Evolutionary conservation across 805 yeast genomes (phyloP).

Genomic region (Pichia nakasei): DNA sequence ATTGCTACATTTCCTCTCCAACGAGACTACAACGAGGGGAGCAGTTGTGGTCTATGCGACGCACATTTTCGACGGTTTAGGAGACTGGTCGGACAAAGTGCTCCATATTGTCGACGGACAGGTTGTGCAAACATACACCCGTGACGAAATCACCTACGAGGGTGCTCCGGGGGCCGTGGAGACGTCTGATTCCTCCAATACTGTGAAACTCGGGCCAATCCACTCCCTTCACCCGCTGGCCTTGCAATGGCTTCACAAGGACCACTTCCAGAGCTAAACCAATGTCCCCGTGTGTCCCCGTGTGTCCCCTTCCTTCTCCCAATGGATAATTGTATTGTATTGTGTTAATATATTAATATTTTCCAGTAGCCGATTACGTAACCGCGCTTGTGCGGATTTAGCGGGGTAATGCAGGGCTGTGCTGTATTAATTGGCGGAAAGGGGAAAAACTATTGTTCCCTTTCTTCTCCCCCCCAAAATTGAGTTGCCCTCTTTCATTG

Average conservation of each 20-base stretch:
- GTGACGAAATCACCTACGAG: constrained; percentile 27
- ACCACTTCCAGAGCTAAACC: too few relatives aligned
- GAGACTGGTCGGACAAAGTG: constrained; percentile 80
- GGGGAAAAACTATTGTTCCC: too few relatives aligned
- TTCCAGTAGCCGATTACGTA: too few relatives aligned
- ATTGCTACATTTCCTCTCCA: constrained; percentile 56
- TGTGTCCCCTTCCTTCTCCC: too few relatives aligned
- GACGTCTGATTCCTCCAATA: neutral
- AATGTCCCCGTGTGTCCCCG: too few relatives aligned
- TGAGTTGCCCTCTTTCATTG: too few relatives aligned
- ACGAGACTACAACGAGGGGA: constrained; percentile 62
- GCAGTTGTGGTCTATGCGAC: constrained; percentile 89
- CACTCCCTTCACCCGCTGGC: constrained; percentile 66
- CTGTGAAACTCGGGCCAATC: constrained; percentile 15
- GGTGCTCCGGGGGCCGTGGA: constrained; percentile 8
- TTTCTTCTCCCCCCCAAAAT: too few relatives aligned
- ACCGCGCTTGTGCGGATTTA: neutral
- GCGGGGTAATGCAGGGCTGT: too few relatives aligned
- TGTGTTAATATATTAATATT: too few relatives aligned
- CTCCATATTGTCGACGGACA: constrained; percentile 70
- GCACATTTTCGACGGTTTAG: constrained; percentile 92
- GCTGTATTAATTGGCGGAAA: too few relatives aligned
- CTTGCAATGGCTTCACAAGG: neutral
- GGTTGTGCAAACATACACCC: constrained; percentile 31
- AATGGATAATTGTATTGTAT: too few relatives aligned